Conservation (phyloP, 2,329 filamentous ascomycete genomes). For the Paracamarosporium sp. region DNA sequence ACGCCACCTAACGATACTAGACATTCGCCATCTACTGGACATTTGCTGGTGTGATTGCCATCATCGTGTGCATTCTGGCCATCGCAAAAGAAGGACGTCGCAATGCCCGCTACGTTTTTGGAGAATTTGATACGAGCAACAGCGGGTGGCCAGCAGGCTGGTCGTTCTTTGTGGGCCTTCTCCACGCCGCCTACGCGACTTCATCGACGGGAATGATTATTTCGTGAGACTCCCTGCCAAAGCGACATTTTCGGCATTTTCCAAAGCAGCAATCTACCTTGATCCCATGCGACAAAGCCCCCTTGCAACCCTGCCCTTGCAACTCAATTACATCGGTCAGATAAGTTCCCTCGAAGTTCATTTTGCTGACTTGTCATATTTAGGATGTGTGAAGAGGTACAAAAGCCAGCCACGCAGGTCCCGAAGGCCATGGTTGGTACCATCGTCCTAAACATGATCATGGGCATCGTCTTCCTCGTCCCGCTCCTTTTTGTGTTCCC, state of each 20-base stretch:
- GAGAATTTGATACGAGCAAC: constrained; percentile 67
- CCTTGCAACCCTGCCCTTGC: constrained; percentile 17
- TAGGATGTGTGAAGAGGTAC: constrained; percentile 79
- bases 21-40: constrained; percentile 79
- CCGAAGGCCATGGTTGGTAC: constrained; percentile 75
- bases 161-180: constrained; percentile 75
- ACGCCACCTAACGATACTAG: constrained; percentile 45
- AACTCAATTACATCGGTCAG: constrained; percentile 20
- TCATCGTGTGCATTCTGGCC: constrained; percentile 67
- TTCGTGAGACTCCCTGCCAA: constrained; percentile 61
- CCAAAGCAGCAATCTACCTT: constrained; percentile 19
- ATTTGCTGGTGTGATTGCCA: constrained; percentile 72
- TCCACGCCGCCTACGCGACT: constrained; percentile 76
- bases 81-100: constrained; percentile 73
- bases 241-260: constrained; percentile 29
- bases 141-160: constrained; percentile 75
- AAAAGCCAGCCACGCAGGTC: constrained; percentile 69
- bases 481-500: constrained; percentile 74
- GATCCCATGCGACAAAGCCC: constrained; percentile 25
- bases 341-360: constrained; percentile 16
- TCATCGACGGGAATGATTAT: constrained; percentile 83
- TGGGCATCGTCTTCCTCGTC: constrained; percentile 72
- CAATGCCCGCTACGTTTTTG: constrained; percentile 68
- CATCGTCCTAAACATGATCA: constrained; percentile 70
- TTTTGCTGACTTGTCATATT: constrained; percentile 33